Evolutionary conservation across 176 grass and related monocot genomes (phyloP), one percentile per base, ranked within the genome.

Genomic region (Ananas comosus): DNA sequence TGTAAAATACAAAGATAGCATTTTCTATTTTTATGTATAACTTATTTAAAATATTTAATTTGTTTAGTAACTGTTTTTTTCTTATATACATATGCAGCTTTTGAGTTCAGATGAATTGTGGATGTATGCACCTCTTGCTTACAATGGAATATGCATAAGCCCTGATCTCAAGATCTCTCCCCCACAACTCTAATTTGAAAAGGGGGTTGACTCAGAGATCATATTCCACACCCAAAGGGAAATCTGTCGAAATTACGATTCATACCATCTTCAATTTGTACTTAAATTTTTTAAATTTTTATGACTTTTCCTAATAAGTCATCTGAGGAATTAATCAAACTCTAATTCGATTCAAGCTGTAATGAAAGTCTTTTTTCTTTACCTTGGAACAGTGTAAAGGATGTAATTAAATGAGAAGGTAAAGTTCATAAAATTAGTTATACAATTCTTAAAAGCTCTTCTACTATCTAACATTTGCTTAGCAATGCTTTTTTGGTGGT

Each of bases 81-180:
- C 4, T n/a, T 81, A 51, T 27, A 74, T 76, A 76, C 10, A 24
- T 74, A 64, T 87, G 83, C 84, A 97, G 93, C 48, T 97, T 83
- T 82, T 92, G 69, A 97, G 93, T 79, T 92, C 88, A 19, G 89
- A 97, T 2, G 93, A 92, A 14, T 65, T 87, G 87, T 97, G 89
- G 93, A 97, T 97, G 93, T 97, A 97, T 67, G 89, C 93, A 59
- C 86, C 89, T 29, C 77, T 90, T 12, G 86, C 89, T 53, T 97
- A 97, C 70, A 97, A 97, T 51, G 93, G 93, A 63, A 69, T 92
- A 11, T 87, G 92, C 79, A 82, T 92, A 48, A 85, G 81, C 72
- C 49, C 92, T 74, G 89, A 88, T 69, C 74, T 92, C 52, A 85
- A 78, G 68, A 87, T 89, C 7, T 71, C 64, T 70, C 70, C 72